Percentiles rank a stretch among this genome's conserved stretches.
phyloP scores from a whole-genome alignment of 2,329 filamentous ascomycete genomes.

The Periconia digitata region DNA sequence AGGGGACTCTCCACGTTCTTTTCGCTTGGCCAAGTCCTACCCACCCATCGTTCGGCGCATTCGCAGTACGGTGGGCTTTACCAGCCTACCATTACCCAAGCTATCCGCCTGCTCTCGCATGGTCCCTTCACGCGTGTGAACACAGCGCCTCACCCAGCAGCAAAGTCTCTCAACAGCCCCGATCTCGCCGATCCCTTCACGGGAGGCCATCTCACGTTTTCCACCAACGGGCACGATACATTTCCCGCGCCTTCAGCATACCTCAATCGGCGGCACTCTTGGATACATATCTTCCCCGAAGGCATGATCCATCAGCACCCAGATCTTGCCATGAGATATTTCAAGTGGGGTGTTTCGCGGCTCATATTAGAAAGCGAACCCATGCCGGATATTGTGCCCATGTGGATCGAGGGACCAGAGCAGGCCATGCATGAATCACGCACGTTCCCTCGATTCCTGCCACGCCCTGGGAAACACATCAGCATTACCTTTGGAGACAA shows the following conservation, averaged over 20 bases:
- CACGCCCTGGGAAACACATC: slow-evolving; percentile 70
- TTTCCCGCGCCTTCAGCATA: slow-evolving; percentile 75
- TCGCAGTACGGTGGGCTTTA: slow-evolving; percentile 82
- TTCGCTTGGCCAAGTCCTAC: slow-evolving; percentile 83
- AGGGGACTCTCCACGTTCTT: slow-evolving; percentile 79
- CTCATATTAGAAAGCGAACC: slow-evolving; percentile 88
- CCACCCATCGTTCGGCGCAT: slow-evolving; percentile 79
- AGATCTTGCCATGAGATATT: slow-evolving; percentile 81
- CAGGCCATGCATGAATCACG: slow-evolving; percentile 85
- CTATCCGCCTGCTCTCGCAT: slow-evolving; percentile 76
- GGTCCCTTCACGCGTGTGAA: slow-evolving; percentile 48
- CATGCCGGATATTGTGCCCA: slow-evolving; percentile 84
- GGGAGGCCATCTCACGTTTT: slow-evolving; percentile 58
- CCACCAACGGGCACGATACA: slow-evolving; percentile 66
- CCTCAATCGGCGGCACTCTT: slow-evolving; percentile 68
- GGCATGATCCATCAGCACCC: slow-evolving; percentile 89
- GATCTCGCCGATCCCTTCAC: slow-evolving; percentile 58
- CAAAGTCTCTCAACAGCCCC: slow-evolving; percentile 27
- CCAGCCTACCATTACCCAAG: slow-evolving; percentile 85
- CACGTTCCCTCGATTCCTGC: slow-evolving; percentile 76
- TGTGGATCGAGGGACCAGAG: slow-evolving; percentile 92
- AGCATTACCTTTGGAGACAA: slow-evolving; percentile 77
- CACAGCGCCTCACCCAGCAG: slow-evolving; percentile 24
- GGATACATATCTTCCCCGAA: slow-evolving; percentile 96
- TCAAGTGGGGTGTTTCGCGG: slow-evolving; percentile 95